Percentiles rank a stretch among this genome's conserved stretches.
Conservation (phyloP, 2,329 filamentous ascomycete genomes). For the Colletotrichum spaethianum region DNA sequence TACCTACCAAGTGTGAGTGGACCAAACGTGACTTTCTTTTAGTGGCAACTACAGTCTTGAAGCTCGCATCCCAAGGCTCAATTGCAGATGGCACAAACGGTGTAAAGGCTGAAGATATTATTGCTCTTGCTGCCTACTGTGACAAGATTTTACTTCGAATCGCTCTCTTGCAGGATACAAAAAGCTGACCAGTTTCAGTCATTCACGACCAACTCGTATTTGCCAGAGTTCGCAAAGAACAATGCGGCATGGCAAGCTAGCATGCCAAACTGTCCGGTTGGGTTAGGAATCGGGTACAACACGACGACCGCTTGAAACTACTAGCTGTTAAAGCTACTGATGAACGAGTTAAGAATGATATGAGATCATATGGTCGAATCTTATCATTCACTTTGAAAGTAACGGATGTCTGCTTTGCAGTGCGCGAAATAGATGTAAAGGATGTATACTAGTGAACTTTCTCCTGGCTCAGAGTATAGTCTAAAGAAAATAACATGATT, state of each 20-base stretch:
- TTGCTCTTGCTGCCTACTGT: not conserved
- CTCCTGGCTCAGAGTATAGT: no score
- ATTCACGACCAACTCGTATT: constrained; percentile 29
- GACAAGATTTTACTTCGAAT: not conserved
- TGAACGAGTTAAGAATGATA: no score
- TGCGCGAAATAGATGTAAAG: no score
- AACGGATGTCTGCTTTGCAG: no score
- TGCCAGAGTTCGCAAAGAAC: constrained; percentile 18
- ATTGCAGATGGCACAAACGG: not conserved
- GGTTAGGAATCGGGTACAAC: constrained; percentile 14
- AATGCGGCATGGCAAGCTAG: constrained; percentile 19
- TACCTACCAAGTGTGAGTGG: constrained; percentile 26
- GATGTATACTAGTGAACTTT: no score
- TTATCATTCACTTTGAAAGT: no score
- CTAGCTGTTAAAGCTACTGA: no score
- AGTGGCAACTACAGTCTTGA: not conserved
- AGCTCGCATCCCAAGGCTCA: not conserved
- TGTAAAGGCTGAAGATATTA: not conserved
- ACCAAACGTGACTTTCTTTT: not conserved
- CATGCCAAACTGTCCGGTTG: constrained; percentile 28
- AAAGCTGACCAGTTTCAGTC: constrained; percentile 11
- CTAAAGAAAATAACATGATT: no score
- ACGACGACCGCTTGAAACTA: not conserved
- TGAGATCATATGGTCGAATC: no score
- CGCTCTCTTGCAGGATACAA: not conserved